phyloP scores from a whole-genome alignment of 345 rosid genomes.

The Eucalyptus microcorys region DNA sequence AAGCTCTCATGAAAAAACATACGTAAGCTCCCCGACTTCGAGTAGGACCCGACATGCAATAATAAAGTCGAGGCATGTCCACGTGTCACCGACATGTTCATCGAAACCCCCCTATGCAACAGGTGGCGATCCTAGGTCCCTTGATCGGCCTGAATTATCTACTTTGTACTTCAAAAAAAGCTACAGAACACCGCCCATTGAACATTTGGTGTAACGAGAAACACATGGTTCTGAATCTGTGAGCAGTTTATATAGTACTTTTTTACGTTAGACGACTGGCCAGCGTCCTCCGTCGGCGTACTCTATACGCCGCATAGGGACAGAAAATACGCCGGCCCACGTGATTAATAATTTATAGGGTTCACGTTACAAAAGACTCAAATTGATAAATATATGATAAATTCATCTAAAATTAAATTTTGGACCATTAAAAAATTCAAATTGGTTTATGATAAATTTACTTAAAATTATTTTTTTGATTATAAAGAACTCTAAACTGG shows the following conservation, averaged over 20 bases:
- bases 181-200: neutral
- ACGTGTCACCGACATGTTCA: neutral
- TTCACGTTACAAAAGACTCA: neutral
- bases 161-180: neutral
- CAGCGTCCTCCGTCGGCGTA: neutral
- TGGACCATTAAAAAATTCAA: no score
- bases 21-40: neutral
- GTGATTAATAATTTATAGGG: neutral
- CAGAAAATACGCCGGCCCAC: neutral
- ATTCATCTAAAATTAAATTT: no score
- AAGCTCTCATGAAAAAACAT: neutral
- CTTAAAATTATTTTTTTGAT: no score
- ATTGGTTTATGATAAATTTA: no score
- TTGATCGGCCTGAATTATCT: neutral
- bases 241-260: neutral
- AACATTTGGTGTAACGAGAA: neutral
- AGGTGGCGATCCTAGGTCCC: neutral
- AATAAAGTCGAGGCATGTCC: neutral
- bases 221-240: neutral
- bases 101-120: neutral
- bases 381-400: no score
- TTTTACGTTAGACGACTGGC: neutral
- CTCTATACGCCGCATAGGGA: neutral
- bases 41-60: neutral
- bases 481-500: fast-evolving